Evolutionary conservation across 768 basidiomycete species (phyloP).

Genomic region (Boletus sensibilis): DNA sequence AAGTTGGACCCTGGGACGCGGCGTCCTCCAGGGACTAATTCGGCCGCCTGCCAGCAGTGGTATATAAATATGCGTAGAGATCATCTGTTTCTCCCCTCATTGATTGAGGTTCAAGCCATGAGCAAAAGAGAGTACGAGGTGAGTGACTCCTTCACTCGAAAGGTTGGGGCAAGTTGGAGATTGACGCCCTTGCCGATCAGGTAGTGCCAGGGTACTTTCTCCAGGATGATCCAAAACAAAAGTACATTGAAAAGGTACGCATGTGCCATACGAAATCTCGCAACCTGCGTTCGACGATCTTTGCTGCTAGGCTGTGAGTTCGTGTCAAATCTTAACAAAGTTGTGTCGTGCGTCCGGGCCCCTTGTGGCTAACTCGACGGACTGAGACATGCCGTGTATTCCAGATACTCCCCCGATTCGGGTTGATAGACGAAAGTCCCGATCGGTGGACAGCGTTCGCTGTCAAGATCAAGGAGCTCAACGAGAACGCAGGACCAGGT

Average conservation of each 20-base stretch:
- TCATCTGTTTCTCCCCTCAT: not conserved
- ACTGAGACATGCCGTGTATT: not conserved
- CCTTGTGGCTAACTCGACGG: not conserved
- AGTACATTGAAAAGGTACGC: not conserved
- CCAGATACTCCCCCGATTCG: slow-evolving; percentile 32
- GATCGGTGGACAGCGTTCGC: slow-evolving; percentile 49
- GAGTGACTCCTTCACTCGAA: no score
- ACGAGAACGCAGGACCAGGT: not conserved
- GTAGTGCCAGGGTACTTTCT: slow-evolving; percentile 5
- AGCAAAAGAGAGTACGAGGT: not conserved
- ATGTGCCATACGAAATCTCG: not conserved
- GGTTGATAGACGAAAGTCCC: slow-evolving; percentile 25
- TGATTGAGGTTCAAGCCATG: not conserved
- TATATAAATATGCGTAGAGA: not conserved
- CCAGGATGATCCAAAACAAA: slow-evolving; percentile 5
- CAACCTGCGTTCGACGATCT: not conserved
- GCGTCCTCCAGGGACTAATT: not conserved
- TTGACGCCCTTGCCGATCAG: not conserved
- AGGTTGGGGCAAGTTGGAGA: not conserved
- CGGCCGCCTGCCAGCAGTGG: not conserved
- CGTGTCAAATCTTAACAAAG: no score
- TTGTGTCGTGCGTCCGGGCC: not conserved
- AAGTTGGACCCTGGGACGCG: not conserved
- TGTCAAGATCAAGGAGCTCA: slow-evolving; percentile 37
- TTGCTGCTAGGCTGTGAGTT: not conserved